Evolutionary conservation across 1,139 yeast genomes (phyloP).

Genomic region (Hyphopichia fennica): DNA sequence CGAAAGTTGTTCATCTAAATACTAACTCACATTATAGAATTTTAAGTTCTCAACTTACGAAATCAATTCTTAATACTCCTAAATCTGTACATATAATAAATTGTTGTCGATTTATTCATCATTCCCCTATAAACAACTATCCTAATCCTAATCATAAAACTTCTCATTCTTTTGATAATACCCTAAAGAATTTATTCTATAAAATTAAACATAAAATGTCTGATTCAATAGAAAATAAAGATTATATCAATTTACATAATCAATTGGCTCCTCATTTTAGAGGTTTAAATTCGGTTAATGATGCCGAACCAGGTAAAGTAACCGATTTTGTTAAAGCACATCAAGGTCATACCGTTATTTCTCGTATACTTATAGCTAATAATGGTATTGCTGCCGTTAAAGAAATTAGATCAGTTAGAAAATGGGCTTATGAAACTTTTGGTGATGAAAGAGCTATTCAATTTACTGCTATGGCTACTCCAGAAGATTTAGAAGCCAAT

Average conservation of each 20-base stretch:
- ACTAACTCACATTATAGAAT: neutral
- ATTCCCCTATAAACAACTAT: neutral
- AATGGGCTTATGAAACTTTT: conserved; percentile 98
- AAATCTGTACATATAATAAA: neutral
- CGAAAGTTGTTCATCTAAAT: neutral
- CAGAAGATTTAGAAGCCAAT: conserved; percentile 94
- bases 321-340: conserved; percentile 82
- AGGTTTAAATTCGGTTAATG: conserved; percentile 74
- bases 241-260: conserved; percentile 33
- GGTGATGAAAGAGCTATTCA: conserved; percentile 92
- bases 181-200: neutral
- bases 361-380: conserved; percentile 87
- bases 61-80: neutral
- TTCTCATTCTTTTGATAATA: neutral
- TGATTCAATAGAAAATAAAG: conserved; percentile 11
- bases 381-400: conserved; percentile 99
- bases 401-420: conserved; percentile 93
- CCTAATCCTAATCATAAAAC: neutral
- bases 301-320: conserved; percentile 71
- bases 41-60: neutral
- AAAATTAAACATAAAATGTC: neutral
- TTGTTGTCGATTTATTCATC: neutral
- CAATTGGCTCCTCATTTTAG: conserved; percentile 68
- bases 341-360: conserved; percentile 95
- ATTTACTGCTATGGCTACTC: conserved; percentile 98